Evolutionary conservation across 2,329 filamentous ascomycete species (phyloP).

Genomic region (Fusarium sp.): DNA sequence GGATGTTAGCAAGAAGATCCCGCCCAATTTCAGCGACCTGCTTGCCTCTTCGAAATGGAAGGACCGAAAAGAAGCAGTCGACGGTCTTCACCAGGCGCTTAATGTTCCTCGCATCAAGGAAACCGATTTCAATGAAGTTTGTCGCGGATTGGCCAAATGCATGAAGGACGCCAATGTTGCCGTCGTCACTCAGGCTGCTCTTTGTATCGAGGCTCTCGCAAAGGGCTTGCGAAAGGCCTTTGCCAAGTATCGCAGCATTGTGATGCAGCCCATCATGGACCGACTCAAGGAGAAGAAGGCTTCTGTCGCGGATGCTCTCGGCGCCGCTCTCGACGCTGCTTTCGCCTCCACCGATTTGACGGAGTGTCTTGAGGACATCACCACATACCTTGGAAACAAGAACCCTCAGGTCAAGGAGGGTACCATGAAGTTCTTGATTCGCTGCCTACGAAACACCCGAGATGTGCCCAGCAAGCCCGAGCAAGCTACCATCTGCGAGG

Average conservation of each 20-base stretch:
- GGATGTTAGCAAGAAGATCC: slow-evolving; percentile 84
- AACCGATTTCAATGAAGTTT: slow-evolving; percentile 85
- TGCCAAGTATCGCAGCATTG: slow-evolving; percentile 78
- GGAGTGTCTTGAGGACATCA: slow-evolving; percentile 91
- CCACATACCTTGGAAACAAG: slow-evolving; percentile 88
- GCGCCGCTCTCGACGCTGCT: slow-evolving; percentile 80
- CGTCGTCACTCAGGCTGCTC: slow-evolving; percentile 91
- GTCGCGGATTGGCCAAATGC: slow-evolving; percentile 85
- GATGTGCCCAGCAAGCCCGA: slow-evolving; percentile 87
- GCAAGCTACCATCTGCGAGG: slow-evolving; percentile 85
- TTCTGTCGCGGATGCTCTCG: slow-evolving; percentile 86
- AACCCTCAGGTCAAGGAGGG: slow-evolving; percentile 98
- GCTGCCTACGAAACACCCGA: slow-evolving; percentile 83
- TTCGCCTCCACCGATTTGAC: slow-evolving; percentile 74
- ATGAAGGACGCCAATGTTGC: slow-evolving; percentile 99
- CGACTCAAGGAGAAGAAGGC: slow-evolving; percentile 97
- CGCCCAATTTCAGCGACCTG: slow-evolving; percentile 83
- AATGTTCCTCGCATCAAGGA: slow-evolving; percentile 95
- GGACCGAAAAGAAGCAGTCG: slow-evolving; percentile 92
- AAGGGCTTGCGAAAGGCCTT: slow-evolving; percentile 85
- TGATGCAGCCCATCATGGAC: slow-evolving; percentile 93
- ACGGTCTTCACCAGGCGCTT: slow-evolving; percentile 78
- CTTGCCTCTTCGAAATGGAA: slow-evolving; percentile 97
- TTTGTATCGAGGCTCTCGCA: slow-evolving; percentile 89
- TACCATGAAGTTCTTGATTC: slow-evolving; percentile 90